A percentile compares a stretch with the other conserved stretches of the same genome.
Conservation (phyloP, 2,329 filamentous ascomycete species). For the Alternaria conjuncta region DNA sequence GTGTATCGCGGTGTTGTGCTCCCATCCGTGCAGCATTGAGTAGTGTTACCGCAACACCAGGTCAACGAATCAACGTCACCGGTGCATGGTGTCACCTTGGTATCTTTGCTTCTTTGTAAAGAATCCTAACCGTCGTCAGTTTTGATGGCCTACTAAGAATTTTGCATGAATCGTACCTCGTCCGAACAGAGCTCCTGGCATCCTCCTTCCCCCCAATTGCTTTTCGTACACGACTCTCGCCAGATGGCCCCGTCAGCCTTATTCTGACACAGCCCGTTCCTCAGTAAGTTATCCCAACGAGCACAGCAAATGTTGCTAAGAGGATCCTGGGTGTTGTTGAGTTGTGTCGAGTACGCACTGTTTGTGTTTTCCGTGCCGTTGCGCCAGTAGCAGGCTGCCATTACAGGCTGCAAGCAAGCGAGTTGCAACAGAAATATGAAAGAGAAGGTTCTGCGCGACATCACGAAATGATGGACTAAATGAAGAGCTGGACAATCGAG, state of each 20-base stretch:
- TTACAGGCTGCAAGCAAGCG: background rate
- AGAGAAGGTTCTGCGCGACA: background rate
- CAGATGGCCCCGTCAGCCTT: background rate
- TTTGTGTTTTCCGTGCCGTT: background rate
- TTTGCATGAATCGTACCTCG: conserved; percentile 5
- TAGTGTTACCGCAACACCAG: background rate
- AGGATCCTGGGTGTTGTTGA: background rate
- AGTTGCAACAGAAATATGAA: background rate
- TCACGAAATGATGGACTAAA: background rate
- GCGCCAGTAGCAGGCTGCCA: background rate
- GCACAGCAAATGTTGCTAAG: background rate
- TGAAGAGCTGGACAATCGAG: background rate
- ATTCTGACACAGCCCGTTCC: background rate
- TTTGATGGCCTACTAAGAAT: background rate
- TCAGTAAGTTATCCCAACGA: background rate
- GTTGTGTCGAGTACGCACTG: background rate
- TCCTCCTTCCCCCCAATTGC: conserved; percentile 10
- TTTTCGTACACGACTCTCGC: conserved; percentile 11
- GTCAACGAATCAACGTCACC: background rate
- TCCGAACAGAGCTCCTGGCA: conserved; percentile 17
- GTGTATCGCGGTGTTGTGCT: conserved; percentile 2
- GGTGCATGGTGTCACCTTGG: background rate
- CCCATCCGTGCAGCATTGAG: background rate
- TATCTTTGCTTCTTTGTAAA: background rate
- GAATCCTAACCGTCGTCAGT: background rate